Percentiles rank a stretch among this genome's conserved stretches.
Evolutionary conservation across 352 stramenopile species (phyloP).

Genomic region (Pythium pectinolyticum): DNA sequence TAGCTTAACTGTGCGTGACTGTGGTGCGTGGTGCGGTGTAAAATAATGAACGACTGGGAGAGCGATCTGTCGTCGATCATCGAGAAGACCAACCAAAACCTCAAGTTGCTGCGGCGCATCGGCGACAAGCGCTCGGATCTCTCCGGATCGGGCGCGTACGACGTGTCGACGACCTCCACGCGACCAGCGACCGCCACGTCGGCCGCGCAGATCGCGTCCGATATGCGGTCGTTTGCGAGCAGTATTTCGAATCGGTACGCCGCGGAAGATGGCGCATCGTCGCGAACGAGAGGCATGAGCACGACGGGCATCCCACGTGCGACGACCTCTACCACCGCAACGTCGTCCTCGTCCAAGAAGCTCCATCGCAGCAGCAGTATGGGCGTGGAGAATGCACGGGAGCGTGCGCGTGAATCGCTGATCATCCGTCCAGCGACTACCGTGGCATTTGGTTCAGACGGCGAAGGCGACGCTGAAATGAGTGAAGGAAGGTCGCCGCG

Average conservation of each 20-base stretch:
- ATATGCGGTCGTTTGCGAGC: conserved; percentile 29
- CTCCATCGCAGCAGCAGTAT: conserved; percentile 28
- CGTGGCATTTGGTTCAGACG: conserved; percentile 16
- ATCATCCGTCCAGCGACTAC: conserved; percentile 22
- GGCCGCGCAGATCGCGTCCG: conserved; percentile 25
- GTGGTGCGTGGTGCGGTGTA: too few species aligned
- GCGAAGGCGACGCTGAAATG: conserved; percentile 16
- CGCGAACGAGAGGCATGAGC: not conserved
- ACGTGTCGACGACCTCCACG: conserved; percentile 39
- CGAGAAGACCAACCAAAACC: conserved; percentile 87
- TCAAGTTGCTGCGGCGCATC: conserved; percentile 80
- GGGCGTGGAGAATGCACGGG: conserved; percentile 16
- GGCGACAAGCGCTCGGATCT: conserved; percentile 66
- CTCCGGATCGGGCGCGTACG: conserved; percentile 11
- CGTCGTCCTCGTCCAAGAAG: conserved; percentile 6
- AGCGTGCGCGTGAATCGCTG: conserved; percentile 21
- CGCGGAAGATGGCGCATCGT: conserved; percentile 9
- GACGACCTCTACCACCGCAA: not conserved
- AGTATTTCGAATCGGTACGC: conserved; percentile 30
- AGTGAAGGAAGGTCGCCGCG: conserved; percentile 15
- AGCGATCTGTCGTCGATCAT: conserved; percentile 85
- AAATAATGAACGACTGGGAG: conserved; percentile 85
- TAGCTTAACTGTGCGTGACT: too few species aligned
- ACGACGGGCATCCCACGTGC: conserved; percentile 23
- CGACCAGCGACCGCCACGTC: conserved; percentile 18